A percentile compares a stretch with the other conserved stretches of the same genome.
phyloP scores from a whole-genome alignment of 192 early-diverging fungal species.

The Backusella australiensis region DNA sequence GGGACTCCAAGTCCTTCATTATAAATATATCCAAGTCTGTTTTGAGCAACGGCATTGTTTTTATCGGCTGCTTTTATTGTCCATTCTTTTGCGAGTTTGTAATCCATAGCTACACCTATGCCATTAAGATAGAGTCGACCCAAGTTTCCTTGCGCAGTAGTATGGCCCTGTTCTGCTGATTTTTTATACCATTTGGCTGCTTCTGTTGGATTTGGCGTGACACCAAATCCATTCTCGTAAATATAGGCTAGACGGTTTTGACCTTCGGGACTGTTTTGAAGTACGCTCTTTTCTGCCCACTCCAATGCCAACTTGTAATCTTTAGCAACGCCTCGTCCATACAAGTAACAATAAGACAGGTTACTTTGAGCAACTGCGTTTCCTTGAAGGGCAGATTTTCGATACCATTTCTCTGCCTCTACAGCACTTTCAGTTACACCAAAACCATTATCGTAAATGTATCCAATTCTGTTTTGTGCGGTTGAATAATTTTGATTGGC shows the following conservation, averaged over 20 bases:
- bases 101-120: slow-evolving; percentile 43
- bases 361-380: slow-evolving; percentile 56
- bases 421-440: slow-evolving; percentile 34
- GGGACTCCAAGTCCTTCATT: slow-evolving; percentile 41
- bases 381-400: slow-evolving; percentile 27
- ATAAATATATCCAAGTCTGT: slow-evolving; percentile 47
- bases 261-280: background rate
- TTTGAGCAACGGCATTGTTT: slow-evolving; percentile 68
- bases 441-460: slow-evolving; percentile 72
- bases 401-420: slow-evolving; percentile 36
- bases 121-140: slow-evolving; percentile 61
- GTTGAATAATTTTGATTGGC: slow-evolving; percentile 71
- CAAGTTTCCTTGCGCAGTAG: slow-evolving; percentile 52
- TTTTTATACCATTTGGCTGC: slow-evolving; percentile 52
- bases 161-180: slow-evolving; percentile 46
- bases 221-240: slow-evolving; percentile 81
- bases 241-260: slow-evolving; percentile 2
- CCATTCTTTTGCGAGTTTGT: slow-evolving; percentile 58
- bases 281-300: background rate
- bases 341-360: background rate
- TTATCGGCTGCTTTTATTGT: slow-evolving; percentile 63
- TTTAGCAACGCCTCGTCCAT: background rate
- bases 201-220: slow-evolving; percentile 46
- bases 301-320: background rate
- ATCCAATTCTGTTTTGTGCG: slow-evolving; percentile 82